Percentiles rank a stretch among this genome's conserved stretches.
phyloP scores from a whole-genome alignment of 805 yeast genomes.

The Zygosaccharomyces rouxii region DNA sequence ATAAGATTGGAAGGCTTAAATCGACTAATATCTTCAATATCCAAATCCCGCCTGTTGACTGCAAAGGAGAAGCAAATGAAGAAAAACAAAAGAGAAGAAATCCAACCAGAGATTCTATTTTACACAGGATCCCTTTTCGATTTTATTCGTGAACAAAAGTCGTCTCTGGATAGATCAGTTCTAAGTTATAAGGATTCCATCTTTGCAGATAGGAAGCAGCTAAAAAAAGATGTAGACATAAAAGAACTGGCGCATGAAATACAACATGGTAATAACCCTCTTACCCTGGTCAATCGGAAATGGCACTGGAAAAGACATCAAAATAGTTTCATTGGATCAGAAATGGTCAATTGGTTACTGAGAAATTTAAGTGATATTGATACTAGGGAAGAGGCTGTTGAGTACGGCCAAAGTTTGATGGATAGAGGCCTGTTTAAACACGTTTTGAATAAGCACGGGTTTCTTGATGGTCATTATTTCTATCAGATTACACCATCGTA shows the following conservation, averaged over 20 bases:
- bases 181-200: conserved; percentile 38
- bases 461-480: conserved; percentile 90
- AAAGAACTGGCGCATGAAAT: conserved; percentile 57
- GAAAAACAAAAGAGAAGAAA: conserved; percentile 41
- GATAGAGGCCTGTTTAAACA: conserved; percentile 67
- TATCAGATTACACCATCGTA: conserved; percentile 64
- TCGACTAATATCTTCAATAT: conserved; percentile 57
- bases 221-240: conserved; percentile 49
- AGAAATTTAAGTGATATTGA: conserved; percentile 75
- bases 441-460: conserved; percentile 76
- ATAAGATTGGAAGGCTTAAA: conserved; percentile 87
- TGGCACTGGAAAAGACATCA: conserved; percentile 87
- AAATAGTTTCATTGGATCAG: conserved; percentile 80
- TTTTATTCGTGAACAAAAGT: conserved; percentile 53
- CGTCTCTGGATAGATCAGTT: conserved; percentile 34
- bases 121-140: conserved; percentile 81
- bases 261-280: conserved; percentile 55
- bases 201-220: conserved; percentile 31
- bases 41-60: conserved; percentile 49
- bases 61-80: conserved; percentile 38
- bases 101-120: conserved; percentile 70
- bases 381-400: conserved; percentile 76
- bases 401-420: conserved; percentile 76
- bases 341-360: conserved; percentile 79
- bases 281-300: conserved; percentile 67